phyloP scores from a whole-genome alignment of 1,284 basidiomycete genomes.

The Puccinia polysora region DNA sequence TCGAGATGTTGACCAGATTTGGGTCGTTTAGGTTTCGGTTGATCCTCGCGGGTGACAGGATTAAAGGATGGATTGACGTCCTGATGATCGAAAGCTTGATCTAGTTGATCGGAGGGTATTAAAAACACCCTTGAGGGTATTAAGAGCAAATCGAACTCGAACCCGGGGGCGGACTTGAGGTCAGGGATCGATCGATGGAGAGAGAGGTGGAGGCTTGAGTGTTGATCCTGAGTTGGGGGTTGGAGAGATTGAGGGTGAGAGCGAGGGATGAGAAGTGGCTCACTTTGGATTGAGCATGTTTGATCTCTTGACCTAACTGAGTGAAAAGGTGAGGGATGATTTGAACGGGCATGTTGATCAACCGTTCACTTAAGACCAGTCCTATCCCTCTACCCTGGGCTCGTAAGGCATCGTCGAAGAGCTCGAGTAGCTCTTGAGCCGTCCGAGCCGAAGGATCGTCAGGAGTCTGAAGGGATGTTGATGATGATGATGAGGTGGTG shows the following conservation, averaged over 20 bases:
- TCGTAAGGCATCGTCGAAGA: slow-evolving; percentile 2
- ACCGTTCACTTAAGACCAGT: slow-evolving; percentile 27
- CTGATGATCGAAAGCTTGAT: slow-evolving; percentile 15
- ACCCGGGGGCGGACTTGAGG: slow-evolving; percentile 37
- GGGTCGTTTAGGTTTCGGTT: slow-evolving; percentile 15
- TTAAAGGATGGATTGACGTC: slow-evolving; percentile 29
- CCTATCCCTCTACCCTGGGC: slow-evolving; percentile 31
- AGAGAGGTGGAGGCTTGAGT: no score
- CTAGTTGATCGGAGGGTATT: background rate
- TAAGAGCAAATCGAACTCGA: slow-evolving; percentile 21
- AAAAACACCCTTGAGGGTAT: slow-evolving; percentile 33
- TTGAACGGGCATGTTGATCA: slow-evolving; percentile 40
- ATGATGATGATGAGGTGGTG: background rate
- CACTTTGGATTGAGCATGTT: slow-evolving; percentile 42
- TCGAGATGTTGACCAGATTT: slow-evolving; percentile 9
- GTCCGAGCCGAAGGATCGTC: no score
- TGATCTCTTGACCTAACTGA: slow-evolving; percentile 35
- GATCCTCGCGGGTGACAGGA: no score
- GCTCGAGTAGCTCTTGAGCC: slow-evolving; percentile 11
- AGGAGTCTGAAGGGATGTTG: slow-evolving; percentile 18
- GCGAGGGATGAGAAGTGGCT: no score
- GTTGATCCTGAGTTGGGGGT: no score
- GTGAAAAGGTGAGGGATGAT: slow-evolving; percentile 34
- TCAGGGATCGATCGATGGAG: background rate
- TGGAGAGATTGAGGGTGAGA: background rate